Percentiles rank a stretch among this genome's conserved stretches.
These are phyloP conservation scores for Calonectria montana DNA, from an alignment of 2,329 filamentous ascomycete genomes.

Conservation along the genomic window DNA sequence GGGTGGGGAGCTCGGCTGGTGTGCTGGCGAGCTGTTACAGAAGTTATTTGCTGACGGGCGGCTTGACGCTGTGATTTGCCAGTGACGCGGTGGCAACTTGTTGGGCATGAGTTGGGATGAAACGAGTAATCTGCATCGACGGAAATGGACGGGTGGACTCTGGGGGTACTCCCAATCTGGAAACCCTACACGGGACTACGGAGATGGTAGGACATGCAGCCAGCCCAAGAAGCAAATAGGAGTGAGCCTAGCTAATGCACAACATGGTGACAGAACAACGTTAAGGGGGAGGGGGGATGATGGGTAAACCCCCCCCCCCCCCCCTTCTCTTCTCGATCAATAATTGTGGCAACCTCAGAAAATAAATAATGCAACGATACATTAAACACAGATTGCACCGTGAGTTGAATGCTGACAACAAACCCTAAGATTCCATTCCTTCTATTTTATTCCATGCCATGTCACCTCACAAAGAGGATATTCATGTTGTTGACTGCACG, in stretches of 20 bases:
- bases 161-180: neutral
- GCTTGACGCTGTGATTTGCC: constrained; percentile 20
- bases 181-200: neutral
- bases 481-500: too few relatives aligned
- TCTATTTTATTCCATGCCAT: too few relatives aligned
- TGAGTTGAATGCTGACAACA: too few relatives aligned
- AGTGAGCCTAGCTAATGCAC: neutral
- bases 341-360: neutral
- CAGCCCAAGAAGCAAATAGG: neutral
- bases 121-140: neutral
- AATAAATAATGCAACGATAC: constrained; percentile 4
- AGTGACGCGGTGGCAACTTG: neutral
- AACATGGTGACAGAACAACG: neutral
- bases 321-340: neutral
- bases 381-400: neutral
- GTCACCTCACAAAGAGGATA: too few relatives aligned
- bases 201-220: neutral
- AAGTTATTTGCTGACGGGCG: constrained; percentile 9
- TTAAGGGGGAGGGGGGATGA: neutral
- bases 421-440: too few relatives aligned
- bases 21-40: constrained; percentile 26
- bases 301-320: neutral
- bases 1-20: neutral
- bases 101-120: constrained; percentile 16
- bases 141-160: neutral